phyloP scores from a whole-genome alignment of 768 basidiomycete species.

The Tephrocybe sp. region DNA sequence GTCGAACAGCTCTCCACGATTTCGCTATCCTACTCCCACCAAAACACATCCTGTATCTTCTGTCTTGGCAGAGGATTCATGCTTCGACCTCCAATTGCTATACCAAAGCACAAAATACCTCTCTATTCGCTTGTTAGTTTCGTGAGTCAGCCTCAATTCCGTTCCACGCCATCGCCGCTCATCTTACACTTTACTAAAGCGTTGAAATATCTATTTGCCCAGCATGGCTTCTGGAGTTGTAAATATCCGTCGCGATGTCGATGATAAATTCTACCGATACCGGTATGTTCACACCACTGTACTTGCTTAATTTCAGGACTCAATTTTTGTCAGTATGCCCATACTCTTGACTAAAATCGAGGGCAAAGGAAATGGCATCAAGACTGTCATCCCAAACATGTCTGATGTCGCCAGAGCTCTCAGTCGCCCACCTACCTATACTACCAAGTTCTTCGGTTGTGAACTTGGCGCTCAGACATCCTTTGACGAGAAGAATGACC shows the following conservation, averaged over 20 bases:
- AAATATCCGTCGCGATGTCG: slow-evolving; percentile 94
- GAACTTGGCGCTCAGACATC: slow-evolving; percentile 98
- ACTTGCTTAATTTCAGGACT: slow-evolving; percentile 6
- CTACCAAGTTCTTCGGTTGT: slow-evolving; percentile 99
- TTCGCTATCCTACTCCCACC: slow-evolving; percentile 52
- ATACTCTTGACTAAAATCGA: slow-evolving; percentile 93
- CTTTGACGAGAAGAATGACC: slow-evolving; percentile 93
- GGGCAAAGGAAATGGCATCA: slow-evolving; percentile 99
- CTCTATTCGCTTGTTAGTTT: slow-evolving; percentile 49
- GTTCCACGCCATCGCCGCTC: background rate
- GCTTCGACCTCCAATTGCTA: slow-evolving; percentile 85
- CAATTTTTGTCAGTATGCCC: slow-evolving; percentile 70
- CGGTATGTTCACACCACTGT: slow-evolving; percentile 43
- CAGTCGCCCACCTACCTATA: slow-evolving; percentile 91
- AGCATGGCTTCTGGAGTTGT: slow-evolving; percentile 87
- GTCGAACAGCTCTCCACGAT: slow-evolving; percentile 48
- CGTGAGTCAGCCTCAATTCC: slow-evolving; percentile 32
- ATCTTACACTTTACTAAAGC: slow-evolving; percentile 33
- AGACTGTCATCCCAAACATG: slow-evolving; percentile 99
- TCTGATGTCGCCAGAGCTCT: slow-evolving; percentile 94
- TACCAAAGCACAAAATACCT: slow-evolving; percentile 61
- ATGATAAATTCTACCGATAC: slow-evolving; percentile 96
- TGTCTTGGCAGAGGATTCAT: slow-evolving; percentile 84
- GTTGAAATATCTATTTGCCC: slow-evolving; percentile 54
- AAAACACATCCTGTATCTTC: slow-evolving; percentile 45